phyloP scores from a whole-genome alignment of 345 rosid genomes.

The Gossypium rotundifolium region DNA sequence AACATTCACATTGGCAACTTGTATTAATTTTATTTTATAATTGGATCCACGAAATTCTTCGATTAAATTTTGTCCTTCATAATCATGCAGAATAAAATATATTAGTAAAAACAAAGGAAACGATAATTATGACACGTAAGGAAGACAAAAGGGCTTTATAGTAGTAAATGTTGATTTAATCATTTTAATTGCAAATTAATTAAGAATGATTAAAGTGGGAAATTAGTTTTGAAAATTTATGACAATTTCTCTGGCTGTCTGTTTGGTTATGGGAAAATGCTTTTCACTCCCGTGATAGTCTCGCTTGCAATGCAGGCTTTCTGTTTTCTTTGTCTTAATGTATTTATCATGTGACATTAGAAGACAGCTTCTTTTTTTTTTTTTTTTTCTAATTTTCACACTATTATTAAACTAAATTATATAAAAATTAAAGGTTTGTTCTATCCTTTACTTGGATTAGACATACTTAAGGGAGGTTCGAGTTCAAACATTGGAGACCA shows the following conservation, averaged over 20 bases:
- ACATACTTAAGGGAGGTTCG: fast-evolving
- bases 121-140: not conserved
- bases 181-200: not conserved
- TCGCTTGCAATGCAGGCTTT: not conserved
- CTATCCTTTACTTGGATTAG: fast-evolving
- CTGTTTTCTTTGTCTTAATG: not conserved
- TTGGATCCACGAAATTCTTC: not conserved
- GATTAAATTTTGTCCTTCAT: not conserved
- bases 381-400: not conserved
- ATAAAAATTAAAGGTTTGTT: not conserved
- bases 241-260: not conserved
- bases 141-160: not conserved
- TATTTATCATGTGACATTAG: not conserved
- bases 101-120: not conserved
- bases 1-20: not conserved
- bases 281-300: constrained; percentile 17
- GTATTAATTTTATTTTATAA: not conserved
- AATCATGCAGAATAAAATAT: not conserved
- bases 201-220: not conserved
- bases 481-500: fast-evolving
- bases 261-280: constrained; percentile 16
- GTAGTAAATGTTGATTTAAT: not conserved
- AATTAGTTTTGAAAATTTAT: not conserved
- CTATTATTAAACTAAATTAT: not conserved
- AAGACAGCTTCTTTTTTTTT: too few species aligned